Base-by-base conservation (phyloP, 441 rosid genomes). In the Gossypium gossypioides region DNA sequence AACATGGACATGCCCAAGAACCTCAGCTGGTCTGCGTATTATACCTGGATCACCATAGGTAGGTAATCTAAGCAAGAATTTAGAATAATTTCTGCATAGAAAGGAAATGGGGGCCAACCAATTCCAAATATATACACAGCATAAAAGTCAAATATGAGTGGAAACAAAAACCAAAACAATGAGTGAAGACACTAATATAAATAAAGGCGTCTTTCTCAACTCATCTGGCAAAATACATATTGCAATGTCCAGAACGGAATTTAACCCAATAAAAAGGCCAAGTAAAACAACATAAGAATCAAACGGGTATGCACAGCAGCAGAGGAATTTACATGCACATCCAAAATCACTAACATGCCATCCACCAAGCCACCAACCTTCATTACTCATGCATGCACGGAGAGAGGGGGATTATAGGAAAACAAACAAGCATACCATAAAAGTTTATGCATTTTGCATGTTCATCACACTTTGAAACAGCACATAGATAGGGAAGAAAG, bases 1-100 rank as follows among this genome's bases (percentile, higher is more conserved):
- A 77, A 96, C 91, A 86, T 91, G 91, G 52, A 93, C 98, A 86
- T 96, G 99, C 83, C 99, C 99, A 74, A 96, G 98, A 80, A 96
- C 96, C 86, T 96, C 99, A 59, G 95, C 99, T 52, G 98, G 99
- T 68, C 99, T 85, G 66, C 97, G 87, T 61, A 85, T 80, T 73
- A 82, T 79, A 73, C 99, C 99, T 91, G 82, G 75, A 76, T 75
- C 72, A 78, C 66, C 72, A 70, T 56, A 76, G 71, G 76, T 56
- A 69, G 25, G 71, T 52, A 59, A 34, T 24, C 68, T 72, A 61
- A 71, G 68, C 70, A 80, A 54, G 37, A 74, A 78, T 57, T 37
- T 19, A 58, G 64, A 13, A 0, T 68, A 56, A 27, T 29, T 19
- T 27, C 34, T 29, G 42, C 10, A 48, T 15, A 8, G 15, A 48